Evolutionary conservation across 345 rosid genomes (phyloP).

Genomic region (Passiflora organensis): DNA sequence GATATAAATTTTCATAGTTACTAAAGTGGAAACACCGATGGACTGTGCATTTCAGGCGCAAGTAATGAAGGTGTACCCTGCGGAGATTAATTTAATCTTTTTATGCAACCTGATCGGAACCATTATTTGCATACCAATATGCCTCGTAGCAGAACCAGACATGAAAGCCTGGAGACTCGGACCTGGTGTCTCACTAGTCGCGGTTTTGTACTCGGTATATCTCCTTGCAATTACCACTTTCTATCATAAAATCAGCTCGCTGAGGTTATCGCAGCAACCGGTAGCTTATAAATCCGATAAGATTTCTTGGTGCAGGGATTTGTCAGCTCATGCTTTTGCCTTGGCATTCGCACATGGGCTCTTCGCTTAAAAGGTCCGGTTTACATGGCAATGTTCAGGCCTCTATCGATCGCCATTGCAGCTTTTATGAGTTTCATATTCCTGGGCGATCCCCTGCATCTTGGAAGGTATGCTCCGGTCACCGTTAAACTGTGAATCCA

Average conservation of each 20-base stretch:
- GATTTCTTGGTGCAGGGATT: conserved; percentile 11
- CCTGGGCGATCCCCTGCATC: conserved; percentile 20
- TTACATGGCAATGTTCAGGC: conserved; percentile 29
- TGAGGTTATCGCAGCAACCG: no score
- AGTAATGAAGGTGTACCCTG: conserved; percentile 8
- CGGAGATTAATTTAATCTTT: conserved; percentile 2
- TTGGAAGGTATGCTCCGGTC: conserved; percentile 24
- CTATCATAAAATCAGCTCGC: no score
- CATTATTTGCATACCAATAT: background rate
- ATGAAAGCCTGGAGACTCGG: conserved; percentile 10
- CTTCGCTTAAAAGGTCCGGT: conserved; percentile 23
- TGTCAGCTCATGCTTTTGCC: conserved; percentile 8
- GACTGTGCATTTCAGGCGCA: conserved; percentile 12
- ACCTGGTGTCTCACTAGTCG: conserved; percentile 6
- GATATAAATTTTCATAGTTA: background rate
- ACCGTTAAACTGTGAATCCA: no score
- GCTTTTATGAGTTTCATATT: conserved; percentile 11
- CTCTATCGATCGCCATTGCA: conserved; percentile 22
- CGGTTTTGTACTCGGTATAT: conserved; percentile 21
- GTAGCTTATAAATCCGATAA: no score
- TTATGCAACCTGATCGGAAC: background rate
- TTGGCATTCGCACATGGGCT: conserved; percentile 20
- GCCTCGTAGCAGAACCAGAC: conserved; percentile 1
- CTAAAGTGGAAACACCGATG: background rate
- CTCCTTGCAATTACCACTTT: background rate